Percentiles rank a stretch among this genome's conserved stretches.
phyloP scores from a whole-genome alignment of 495 filamentous ascomycete species.

The Hyphodiscus hymeniophilus region DNA sequence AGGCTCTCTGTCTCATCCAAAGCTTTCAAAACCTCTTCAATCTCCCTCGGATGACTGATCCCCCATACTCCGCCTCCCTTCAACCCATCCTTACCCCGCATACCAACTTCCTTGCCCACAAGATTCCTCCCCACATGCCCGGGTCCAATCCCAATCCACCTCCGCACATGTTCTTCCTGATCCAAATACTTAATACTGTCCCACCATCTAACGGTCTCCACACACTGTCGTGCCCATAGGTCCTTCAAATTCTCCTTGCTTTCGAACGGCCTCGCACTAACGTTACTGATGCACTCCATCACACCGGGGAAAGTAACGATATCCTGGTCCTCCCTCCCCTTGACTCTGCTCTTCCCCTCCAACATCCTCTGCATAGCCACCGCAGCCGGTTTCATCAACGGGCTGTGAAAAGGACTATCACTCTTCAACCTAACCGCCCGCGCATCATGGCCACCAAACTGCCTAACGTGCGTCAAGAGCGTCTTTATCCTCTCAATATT shows the following conservation, averaged over 20 bases:
- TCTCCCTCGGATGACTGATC: conserved; percentile 74
- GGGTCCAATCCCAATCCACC: conserved; percentile 92
- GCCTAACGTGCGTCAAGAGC: conserved; percentile 79
- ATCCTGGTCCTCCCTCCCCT: conserved; percentile 35
- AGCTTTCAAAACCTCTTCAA: conserved; percentile 63
- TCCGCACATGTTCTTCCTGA: conserved; percentile 69
- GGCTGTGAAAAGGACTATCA: conserved; percentile 87
- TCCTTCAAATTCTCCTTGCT: conserved; percentile 65
- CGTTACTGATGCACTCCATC: conserved; percentile 78
- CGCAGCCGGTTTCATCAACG: conserved; percentile 81
- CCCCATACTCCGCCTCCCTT: conserved; percentile 91
- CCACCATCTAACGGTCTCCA: conserved; percentile 91
- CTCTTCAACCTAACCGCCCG: conserved; percentile 80
- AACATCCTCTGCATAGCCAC: conserved; percentile 61
- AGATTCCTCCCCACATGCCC: conserved; percentile 92
- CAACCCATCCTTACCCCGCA: conserved; percentile 63
- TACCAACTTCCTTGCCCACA: conserved; percentile 91
- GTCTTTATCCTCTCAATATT: conserved; percentile 77
- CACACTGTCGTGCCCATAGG: conserved; percentile 65
- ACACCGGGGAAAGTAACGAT: conserved; percentile 62
- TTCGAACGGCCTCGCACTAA: conserved; percentile 69
- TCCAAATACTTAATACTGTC: conserved; percentile 86
- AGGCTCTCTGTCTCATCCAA: conserved; percentile 62
- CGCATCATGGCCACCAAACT: conserved; percentile 91
- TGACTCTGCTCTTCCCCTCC: conserved; percentile 38